Percentiles rank a stretch among this genome's conserved stretches.
These are phyloP conservation scores for Eucalyptus erythrocorys DNA, from an alignment of 345 rosid species.

Conservation along the genomic window DNA sequence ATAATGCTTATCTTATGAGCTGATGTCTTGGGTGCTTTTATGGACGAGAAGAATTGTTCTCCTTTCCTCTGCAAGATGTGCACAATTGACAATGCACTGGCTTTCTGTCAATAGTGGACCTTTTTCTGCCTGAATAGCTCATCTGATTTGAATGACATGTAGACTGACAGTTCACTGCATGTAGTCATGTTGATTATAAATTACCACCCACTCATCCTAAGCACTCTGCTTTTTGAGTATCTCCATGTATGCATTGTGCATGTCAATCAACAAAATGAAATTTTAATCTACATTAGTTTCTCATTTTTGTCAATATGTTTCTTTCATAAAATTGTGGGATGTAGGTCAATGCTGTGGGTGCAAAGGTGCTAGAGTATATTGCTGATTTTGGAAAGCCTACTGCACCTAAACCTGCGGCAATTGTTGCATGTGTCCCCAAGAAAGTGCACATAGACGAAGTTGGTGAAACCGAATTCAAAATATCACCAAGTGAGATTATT, in stretches of 20 bases:
- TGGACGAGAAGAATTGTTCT: no score
- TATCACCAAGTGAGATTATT: conserved; percentile 56
- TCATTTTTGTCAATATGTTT: neutral
- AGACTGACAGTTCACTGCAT: neutral
- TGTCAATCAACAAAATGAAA: neutral
- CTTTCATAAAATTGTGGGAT: neutral
- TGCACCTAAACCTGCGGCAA: conserved; percentile 94
- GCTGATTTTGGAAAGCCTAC: conserved; percentile 91
- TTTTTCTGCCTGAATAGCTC: neutral
- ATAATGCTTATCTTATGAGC: neutral
- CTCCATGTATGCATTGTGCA: neutral
- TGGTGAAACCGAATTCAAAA: conserved; percentile 83
- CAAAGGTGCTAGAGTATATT: conserved; percentile 78
- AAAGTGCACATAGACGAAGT: conserved; percentile 70
- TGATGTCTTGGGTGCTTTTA: neutral
- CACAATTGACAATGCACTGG: neutral
- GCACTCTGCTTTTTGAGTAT: neutral
- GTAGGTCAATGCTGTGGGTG: conserved; percentile 90
- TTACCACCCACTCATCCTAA: neutral
- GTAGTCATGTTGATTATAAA: neutral
- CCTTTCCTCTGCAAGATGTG: neutral
- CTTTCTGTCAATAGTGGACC: neutral
- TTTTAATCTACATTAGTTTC: neutral
- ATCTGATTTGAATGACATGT: neutral
- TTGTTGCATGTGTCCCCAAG: conserved; percentile 95